Evolutionary conservation across 371 early-diverging fungal genomes (phyloP).

Genomic region (Mucor indicus): DNA sequence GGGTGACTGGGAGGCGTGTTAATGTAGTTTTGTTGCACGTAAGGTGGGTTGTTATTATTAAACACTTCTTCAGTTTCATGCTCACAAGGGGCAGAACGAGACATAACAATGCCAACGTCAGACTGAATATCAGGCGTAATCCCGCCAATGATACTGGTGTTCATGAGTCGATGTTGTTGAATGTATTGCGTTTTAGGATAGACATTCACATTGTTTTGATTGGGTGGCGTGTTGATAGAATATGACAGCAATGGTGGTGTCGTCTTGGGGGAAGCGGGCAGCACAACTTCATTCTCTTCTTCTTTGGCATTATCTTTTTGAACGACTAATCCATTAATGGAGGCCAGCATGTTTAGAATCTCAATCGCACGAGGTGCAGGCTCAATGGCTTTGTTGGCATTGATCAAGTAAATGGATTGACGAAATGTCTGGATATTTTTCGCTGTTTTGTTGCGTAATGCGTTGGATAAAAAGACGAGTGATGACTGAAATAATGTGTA

Average conservation of each 20-base stretch:
- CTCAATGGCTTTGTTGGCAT: slow-evolving; percentile 17
- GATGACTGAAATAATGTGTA: slow-evolving; percentile 50
- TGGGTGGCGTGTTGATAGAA: neutral
- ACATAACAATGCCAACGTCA: neutral
- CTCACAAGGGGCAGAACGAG: no score
- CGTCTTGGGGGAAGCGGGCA: neutral
- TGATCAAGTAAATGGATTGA: slow-evolving; percentile 22
- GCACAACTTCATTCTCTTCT: slow-evolving; percentile 1
- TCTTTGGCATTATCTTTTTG: neutral
- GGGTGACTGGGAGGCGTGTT: no score
- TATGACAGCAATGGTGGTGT: neutral
- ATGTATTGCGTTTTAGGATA: slow-evolving; percentile 32
- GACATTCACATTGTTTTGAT: neutral
- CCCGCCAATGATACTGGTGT: slow-evolving; percentile 43
- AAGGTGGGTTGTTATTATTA: no score
- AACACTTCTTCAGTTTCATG: no score
- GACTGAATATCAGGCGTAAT: slow-evolving; percentile 37
- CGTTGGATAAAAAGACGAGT: slow-evolving; percentile 32
- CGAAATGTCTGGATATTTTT: slow-evolving; percentile 13
- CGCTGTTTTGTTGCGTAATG: slow-evolving; percentile 21
- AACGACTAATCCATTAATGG: slow-evolving; percentile 24
- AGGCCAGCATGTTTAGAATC: slow-evolving; percentile 30
- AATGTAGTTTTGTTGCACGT: no score
- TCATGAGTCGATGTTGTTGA: slow-evolving; percentile 41
- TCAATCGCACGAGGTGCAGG: slow-evolving; percentile 34